Base-by-base conservation (phyloP, 768 basidiomycete genomes). In the Macrocybe gigantea region DNA sequence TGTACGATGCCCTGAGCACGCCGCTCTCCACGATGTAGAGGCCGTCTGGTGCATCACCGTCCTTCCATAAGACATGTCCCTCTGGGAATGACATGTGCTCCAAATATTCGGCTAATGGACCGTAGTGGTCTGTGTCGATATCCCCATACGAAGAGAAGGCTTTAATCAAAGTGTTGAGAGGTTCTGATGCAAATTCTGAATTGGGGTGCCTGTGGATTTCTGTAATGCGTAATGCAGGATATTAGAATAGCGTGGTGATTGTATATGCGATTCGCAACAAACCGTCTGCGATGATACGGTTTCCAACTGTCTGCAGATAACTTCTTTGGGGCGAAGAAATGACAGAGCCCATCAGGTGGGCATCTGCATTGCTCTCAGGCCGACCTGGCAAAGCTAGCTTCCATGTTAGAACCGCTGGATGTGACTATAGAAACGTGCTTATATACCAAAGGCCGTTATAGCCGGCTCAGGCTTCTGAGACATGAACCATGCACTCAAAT, bases 1-100 rank as follows among this genome's bases (percentile, higher is more conserved):
- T 64, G 65, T 97, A 98, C 13, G 76, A 77, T 0, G 94, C 95
- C 7, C 88, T 74, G 32, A 99, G 72, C 32, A 92, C 79, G 6
- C 95, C 95, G 0, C 83, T 77, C 56, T 96, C 85, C 54, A 99
- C 83, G 57, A 98, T 74, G 68, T 94, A 97, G 29, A 97, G 65
- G 5, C 88, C 92, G 57, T 93, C 86, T 0, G 93, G 75, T 0
- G 64, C 60, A 44, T 93, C 91, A n/a, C 74, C 82, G 47, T 85
- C 85, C 7, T 65, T 71, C 89, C 91, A 98, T 0, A 97, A 73
- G 0, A 83, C 72, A 31, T 71, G 60, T 0, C 81, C 86, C 5
- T 75, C 72, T 0, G 80, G 67, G 0, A 88, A 60, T 2, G 75
- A 62, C 33, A 83, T 62, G 6, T 79, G 79, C 44, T 82, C 75